These are phyloP conservation scores for Yarrowia sp. DNA, from an alignment of 805 yeast genomes.

Conservation along the genomic window DNA sequence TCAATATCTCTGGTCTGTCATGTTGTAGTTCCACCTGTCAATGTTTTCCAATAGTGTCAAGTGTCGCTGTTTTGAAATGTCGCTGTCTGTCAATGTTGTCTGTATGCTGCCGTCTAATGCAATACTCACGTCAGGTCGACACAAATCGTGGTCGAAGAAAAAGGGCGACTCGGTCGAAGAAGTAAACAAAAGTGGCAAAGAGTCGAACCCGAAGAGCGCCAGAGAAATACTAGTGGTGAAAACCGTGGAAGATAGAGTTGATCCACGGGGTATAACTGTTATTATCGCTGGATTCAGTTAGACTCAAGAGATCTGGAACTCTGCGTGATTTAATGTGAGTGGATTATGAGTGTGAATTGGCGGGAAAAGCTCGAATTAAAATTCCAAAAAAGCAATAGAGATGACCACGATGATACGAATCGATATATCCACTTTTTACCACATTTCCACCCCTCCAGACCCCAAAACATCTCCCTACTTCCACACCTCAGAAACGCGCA, in stretches of 20 bases:
- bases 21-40: too few relatives aligned
- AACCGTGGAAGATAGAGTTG: slow-evolving; percentile 3
- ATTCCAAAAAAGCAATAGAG: neutral
- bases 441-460: too few relatives aligned
- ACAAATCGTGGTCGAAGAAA: neutral
- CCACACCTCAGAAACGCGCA: neutral
- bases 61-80: too few relatives aligned
- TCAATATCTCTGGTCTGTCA: too few relatives aligned
- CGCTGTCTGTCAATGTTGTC: too few relatives aligned
- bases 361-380: neutral
- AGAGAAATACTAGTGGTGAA: neutral
- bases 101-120: too few relatives aligned
- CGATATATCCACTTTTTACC: too few relatives aligned
- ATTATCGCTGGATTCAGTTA: slow-evolving; percentile 19
- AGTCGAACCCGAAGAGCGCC: neutral
- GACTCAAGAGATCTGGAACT: slow-evolving; percentile 8
- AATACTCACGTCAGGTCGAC: neutral
- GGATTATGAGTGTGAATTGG: neutral
- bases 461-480: too few relatives aligned
- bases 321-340: slow-evolving; percentile 8
- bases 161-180: neutral
- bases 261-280: slow-evolving; percentile 9
- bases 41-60: too few relatives aligned
- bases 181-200: neutral
- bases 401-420: too few relatives aligned